Base-by-base conservation (phyloP, 768 basidiomycete genomes). In the Kwoniella dendrophila region DNA sequence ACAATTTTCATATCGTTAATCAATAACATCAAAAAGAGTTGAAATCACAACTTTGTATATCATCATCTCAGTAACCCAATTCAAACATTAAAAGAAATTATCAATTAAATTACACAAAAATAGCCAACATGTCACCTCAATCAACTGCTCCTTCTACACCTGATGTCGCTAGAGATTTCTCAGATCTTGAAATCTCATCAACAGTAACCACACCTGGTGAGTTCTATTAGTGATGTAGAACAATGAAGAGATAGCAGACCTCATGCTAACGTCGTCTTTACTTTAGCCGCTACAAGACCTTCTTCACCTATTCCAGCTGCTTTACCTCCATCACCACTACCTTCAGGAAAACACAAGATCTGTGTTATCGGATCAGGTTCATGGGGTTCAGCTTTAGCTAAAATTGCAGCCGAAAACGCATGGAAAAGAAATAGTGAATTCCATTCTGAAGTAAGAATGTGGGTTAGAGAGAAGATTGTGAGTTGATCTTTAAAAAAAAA, bases 381-480 rank as follows among this genome's bases (percentile, higher is more conserved):
- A 57, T 80, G 80, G 79, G 81, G 81, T 14, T 77, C 78, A 12
- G 81, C 80, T 3, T 73, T 81, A 22, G 80, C 80, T 1, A 77
- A 77, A 56, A 78, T 81, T 36, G 78, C 80, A 26, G 81, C 79
- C 58, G 67, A 77, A 63, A 73, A 78, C 52, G 74, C 73, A 8
- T 75, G 73, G 33, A 66, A 70, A 59, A 61, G 68, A 43, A 71
- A 78, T 2, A 74, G 78, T 44, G 73, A 78, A 38, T 82, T 82
- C 63, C 81, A 82, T 56, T 52, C 68, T 32, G 73, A 79, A 47
- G 81, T 83, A 33, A 71, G 70, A 56, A 82, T 83, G 80, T 83
- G 82, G 82, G 80, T 81, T 30, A 72, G 75, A 51, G 80, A 83
- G 70, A 82, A 83, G 73, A 70, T 80, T 59, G 81, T 81, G 48